phyloP scores from a whole-genome alignment of 2,329 filamentous ascomycete genomes.

The Neoascochyta sp. region DNA sequence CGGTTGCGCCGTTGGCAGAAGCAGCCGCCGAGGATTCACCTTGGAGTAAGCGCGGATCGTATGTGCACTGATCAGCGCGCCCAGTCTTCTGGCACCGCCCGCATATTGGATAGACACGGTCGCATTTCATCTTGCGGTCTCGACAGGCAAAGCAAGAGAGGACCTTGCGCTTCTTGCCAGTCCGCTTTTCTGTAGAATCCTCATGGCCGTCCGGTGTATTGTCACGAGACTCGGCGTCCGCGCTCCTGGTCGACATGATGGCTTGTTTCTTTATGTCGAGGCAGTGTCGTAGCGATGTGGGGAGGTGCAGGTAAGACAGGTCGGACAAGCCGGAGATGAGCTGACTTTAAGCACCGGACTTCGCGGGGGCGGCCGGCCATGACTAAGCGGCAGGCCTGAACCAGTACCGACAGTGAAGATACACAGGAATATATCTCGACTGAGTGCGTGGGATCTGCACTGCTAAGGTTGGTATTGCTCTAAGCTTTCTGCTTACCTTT shows the following conservation, averaged over 20 bases:
- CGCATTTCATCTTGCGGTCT: conserved; percentile 47
- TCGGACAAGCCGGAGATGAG: conserved; percentile 28
- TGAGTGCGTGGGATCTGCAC: too few relatives aligned
- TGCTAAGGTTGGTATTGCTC: too few relatives aligned
- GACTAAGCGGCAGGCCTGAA: too few relatives aligned
- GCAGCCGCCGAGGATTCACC: conserved; percentile 10
- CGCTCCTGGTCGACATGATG: conserved; percentile 26
- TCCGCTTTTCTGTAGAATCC: conserved; percentile 38
- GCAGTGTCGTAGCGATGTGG: conserved; percentile 1
- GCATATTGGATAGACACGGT: conserved; percentile 45
- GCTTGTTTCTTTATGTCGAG: not conserved
- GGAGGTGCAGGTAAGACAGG: conserved; percentile 1
- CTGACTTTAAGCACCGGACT: too few relatives aligned
- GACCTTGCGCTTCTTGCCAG: conserved; percentile 43
- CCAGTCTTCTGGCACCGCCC: conserved; percentile 45
- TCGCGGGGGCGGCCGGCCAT: too few relatives aligned
- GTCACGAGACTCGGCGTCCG: conserved; percentile 28
- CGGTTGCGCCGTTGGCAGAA: conserved; percentile 3
- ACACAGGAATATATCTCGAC: too few relatives aligned
- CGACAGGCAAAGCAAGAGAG: conserved; percentile 48
- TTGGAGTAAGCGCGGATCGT: conserved; percentile 38
- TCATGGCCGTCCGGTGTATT: conserved; percentile 26
- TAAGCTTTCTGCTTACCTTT: conserved; percentile 2
- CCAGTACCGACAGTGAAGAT: too few relatives aligned
- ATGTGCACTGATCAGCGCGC: conserved; percentile 42